Conservation (phyloP, 1,284 basidiomycete genomes). For the Leccinum fallax region DNA sequence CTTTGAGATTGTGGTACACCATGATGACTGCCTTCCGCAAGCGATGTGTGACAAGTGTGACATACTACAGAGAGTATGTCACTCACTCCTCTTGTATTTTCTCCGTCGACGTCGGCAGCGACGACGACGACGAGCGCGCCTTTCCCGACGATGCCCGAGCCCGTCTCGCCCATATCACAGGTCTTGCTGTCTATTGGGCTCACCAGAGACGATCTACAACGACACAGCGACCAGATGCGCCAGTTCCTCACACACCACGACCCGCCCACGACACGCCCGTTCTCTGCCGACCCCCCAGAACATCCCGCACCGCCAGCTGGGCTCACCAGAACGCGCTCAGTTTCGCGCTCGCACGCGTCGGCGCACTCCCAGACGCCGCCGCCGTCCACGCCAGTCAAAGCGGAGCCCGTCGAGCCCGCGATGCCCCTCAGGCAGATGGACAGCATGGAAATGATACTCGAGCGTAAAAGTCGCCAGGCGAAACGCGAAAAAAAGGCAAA, state of each 20-base stretch:
- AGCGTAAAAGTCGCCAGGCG: slow-evolving; percentile 59
- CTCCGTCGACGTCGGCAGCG: slow-evolving; percentile 20
- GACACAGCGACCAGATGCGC: slow-evolving; percentile 72
- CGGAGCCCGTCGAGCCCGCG: slow-evolving; percentile 52
- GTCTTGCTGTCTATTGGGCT: slow-evolving; percentile 67
- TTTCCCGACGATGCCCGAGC: slow-evolving; percentile 25
- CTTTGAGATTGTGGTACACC: slow-evolving; percentile 92
- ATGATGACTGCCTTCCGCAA: slow-evolving; percentile 46
- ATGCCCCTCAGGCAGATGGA: slow-evolving; percentile 58
- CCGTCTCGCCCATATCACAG: slow-evolving; percentile 59
- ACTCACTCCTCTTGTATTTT: slow-evolving; percentile 12
- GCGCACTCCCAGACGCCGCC: slow-evolving; percentile 37
- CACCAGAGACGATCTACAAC: slow-evolving; percentile 67
- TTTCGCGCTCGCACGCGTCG: slow-evolving; percentile 51
- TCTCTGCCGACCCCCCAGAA: slow-evolving; percentile 40
- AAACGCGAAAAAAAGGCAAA: slow-evolving; percentile 53
- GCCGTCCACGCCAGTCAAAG: slow-evolving; percentile 60
- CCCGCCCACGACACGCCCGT: slow-evolving; percentile 45
- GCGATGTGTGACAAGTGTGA: slow-evolving; percentile 29
- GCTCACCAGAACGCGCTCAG: slow-evolving; percentile 50
- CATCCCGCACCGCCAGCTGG: slow-evolving; percentile 40
- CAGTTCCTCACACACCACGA: slow-evolving; percentile 64
- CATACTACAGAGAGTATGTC: neutral
- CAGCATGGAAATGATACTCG: slow-evolving; percentile 73
- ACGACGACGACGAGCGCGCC: slow-evolving; percentile 16